Evolutionary conservation across 2,329 filamentous ascomycete species (phyloP).

Genomic region (Cercospora sp.): DNA sequence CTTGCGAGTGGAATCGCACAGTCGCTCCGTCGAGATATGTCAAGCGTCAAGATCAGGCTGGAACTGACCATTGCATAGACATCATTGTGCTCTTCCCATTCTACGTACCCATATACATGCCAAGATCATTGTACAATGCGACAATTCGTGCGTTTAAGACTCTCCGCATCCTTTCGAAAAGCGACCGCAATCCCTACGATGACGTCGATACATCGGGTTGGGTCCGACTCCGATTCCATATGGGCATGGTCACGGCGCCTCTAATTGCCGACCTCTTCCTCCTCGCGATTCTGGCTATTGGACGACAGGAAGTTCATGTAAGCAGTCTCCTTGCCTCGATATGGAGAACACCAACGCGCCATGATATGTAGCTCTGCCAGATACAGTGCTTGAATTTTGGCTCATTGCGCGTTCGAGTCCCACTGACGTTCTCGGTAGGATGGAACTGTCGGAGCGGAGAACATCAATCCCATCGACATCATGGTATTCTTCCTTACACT

Average conservation of each 20-base stretch:
- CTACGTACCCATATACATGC: conserved; percentile 62
- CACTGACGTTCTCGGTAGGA: conserved; percentile 39
- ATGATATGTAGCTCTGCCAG: no score
- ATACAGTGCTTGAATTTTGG: neutral
- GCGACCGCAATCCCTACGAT: conserved; percentile 10
- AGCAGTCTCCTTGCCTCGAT: neutral
- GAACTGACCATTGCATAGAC: conserved; percentile 49
- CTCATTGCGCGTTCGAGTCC: neutral
- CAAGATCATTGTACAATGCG: conserved; percentile 51
- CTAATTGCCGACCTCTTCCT: conserved; percentile 70
- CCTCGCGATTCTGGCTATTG: conserved; percentile 68
- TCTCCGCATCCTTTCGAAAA: conserved; percentile 55
- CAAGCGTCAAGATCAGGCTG: no score
- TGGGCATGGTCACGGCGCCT: conserved; percentile 71
- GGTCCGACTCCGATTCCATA: conserved; percentile 55
- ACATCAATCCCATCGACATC: conserved; percentile 70
- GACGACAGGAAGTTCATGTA: conserved; percentile 60
- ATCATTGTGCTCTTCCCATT: conserved; percentile 69
- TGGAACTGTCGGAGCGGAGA: conserved; percentile 64
- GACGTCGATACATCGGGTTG: neutral
- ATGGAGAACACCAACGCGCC: no score
- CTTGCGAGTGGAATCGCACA: neutral
- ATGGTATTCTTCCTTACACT: conserved; percentile 71
- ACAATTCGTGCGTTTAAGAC: conserved; percentile 47
- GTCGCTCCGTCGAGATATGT: no score